Base-by-base conservation (phyloP, 75 land plant genomes). In the Pinus taeda region DNA sequence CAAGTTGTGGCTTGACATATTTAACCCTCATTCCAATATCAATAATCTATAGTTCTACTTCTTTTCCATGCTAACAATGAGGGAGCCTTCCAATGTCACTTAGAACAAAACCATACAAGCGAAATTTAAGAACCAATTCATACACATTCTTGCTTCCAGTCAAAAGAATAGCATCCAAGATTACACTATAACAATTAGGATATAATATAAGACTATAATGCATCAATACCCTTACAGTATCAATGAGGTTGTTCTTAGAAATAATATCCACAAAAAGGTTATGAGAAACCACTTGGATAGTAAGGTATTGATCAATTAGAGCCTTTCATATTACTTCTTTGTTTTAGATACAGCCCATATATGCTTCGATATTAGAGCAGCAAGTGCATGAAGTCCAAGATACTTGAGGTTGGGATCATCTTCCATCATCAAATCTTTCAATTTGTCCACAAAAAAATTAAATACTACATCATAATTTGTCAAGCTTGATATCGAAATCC, bases 391-490 rank as follows among this genome's bases (percentile, higher is more conserved):
- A 0, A 33, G 33, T 33, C 33, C 33, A 66, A 97, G 84, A 74
- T 89, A 97, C 87, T 82, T 90, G 15, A 94, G 81, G 85, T 97
- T 97, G 12, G 92, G 90, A 86, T 97, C 99, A 57, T 93, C 92
- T 8, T 80, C 74, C 7, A 21, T 49, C 79, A 97, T 62, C 24
- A 94, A 80, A 76, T 90, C 95, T 76, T 85, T 83, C 72, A 87
- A 79, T 77, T 92, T 97, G 65, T 59, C 91, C 20, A 90, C 88
- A 4, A 92, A 90, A 57, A 94, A 90, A 78, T 70, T 83, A 59
- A 97, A 88, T 4, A 93, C 95, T 18, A 78, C 77, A 4, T 81
- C 88, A 75, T 86, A 84, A 36, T 89, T 90, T 14, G 81, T 21
- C 81, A 97, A 84, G 29, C 98, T 84, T 12, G 73, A 67, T 62